phyloP scores from a whole-genome alignment of 2,329 filamentous ascomycete genomes.

The Arthrinium puccinioides region DNA sequence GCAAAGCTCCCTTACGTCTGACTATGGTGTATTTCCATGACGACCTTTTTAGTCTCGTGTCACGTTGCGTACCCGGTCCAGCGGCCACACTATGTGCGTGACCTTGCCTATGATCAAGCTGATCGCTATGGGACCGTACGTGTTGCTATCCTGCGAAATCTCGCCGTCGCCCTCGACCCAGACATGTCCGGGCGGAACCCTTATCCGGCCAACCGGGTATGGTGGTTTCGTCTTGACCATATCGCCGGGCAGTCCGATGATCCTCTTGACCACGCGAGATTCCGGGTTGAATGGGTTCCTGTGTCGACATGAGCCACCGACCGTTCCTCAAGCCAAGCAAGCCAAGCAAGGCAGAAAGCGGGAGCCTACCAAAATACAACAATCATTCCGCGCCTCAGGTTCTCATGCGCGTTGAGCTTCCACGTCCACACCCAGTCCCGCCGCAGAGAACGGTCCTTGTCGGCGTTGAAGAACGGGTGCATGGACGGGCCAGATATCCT shows the following conservation, averaged over 20 bases:
- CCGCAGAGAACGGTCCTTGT: conserved; percentile 47
- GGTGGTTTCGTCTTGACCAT: conserved; percentile 58
- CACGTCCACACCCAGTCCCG: conserved; percentile 51
- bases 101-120: conserved; percentile 70
- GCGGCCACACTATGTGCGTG: conserved; percentile 65
- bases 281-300: conserved; percentile 69
- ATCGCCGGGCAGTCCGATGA: conserved; percentile 77
- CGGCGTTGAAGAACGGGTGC: conserved; percentile 69
- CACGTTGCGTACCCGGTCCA: conserved; percentile 48
- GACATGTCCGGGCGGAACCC: conserved; percentile 75
- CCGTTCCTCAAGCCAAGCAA: neutral
- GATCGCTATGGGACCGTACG: conserved; percentile 76
- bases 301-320: conserved; percentile 7
- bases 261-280: conserved; percentile 67
- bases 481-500: conserved; percentile 60
- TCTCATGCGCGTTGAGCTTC: conserved; percentile 50
- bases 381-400: conserved; percentile 64
- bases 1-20: no score
- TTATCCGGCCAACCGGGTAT: conserved; percentile 47
- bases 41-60: no score
- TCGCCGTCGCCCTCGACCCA: conserved; percentile 93
- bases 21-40: no score
- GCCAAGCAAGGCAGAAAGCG: neutral
- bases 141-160: conserved; percentile 76
- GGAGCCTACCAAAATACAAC: conserved; percentile 55